phyloP scores from a whole-genome alignment of 176 grass and related monocot genomes.

The Juncus effusus region DNA sequence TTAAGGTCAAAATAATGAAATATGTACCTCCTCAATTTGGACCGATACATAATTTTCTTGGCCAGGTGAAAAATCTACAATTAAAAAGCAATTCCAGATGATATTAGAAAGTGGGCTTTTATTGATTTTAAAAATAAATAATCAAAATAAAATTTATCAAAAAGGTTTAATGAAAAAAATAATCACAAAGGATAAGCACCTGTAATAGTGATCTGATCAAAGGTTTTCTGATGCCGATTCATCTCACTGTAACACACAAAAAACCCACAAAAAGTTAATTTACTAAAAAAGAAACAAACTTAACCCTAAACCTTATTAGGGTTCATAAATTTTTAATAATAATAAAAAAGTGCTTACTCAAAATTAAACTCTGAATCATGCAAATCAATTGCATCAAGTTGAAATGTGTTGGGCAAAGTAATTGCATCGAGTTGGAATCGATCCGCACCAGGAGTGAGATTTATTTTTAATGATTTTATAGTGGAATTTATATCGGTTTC shows the following conservation, averaged over 20 bases:
- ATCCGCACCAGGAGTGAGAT: conserved; percentile 52
- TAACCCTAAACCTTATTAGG: background rate
- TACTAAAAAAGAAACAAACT: conserved; percentile 2
- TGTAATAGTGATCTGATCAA: conserved; percentile 70
- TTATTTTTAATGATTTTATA: conserved; percentile 48
- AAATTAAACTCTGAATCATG: conserved; percentile 44
- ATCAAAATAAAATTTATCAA: no score
- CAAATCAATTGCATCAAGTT: conserved; percentile 65
- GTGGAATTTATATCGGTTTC: conserved; percentile 56
- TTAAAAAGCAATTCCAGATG: background rate
- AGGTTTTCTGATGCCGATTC: conserved; percentile 39
- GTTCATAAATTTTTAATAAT: background rate
- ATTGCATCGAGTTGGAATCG: conserved; percentile 51
- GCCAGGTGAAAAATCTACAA: conserved; percentile 31
- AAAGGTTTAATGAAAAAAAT: conserved; percentile 10
- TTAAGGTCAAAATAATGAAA: conserved; percentile 14
- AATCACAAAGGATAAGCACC: conserved; percentile 37
- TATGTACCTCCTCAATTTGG: conserved; percentile 60
- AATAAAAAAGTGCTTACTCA: conserved; percentile 45
- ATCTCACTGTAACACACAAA: background rate
- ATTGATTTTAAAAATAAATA: no score
- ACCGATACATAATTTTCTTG: conserved; percentile 58
- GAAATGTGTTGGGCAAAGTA: conserved; percentile 65
- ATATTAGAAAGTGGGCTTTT: no score
- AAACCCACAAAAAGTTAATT: background rate